Conservation (phyloP, 2,329 filamentous ascomycete genomes). For the Fusarium veterinarium region DNA sequence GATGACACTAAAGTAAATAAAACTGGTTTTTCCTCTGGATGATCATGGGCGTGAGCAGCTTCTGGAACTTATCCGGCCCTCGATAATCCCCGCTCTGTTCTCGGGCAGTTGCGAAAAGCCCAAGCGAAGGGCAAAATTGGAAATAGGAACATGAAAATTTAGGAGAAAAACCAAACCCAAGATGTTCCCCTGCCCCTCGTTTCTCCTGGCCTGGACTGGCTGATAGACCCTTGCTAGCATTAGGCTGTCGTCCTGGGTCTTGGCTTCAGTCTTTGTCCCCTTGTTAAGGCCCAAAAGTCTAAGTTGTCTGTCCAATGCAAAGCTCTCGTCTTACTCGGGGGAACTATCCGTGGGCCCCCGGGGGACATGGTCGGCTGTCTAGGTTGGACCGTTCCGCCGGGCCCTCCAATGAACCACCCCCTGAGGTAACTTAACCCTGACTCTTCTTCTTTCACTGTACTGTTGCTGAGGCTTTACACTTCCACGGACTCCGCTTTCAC, state of each 20-base stretch:
- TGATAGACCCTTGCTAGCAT: slow-evolving; percentile 16
- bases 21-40: background rate
- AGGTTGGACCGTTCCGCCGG: slow-evolving; percentile 45
- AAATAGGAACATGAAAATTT: slow-evolving; percentile 13
- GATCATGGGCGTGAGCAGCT: slow-evolving; percentile 21
- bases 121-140: slow-evolving; percentile 10
- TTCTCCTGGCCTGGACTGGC: slow-evolving; percentile 1
- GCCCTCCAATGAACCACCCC: slow-evolving; percentile 32
- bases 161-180: slow-evolving; percentile 14
- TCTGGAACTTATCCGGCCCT: slow-evolving; percentile 36
- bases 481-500: slow-evolving; percentile 18
- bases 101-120: slow-evolving; percentile 12
- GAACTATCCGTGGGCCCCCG: slow-evolving; percentile 35
- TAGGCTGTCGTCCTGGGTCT: slow-evolving; percentile 4
- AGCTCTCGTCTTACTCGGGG: slow-evolving; percentile 37
- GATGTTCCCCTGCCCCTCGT: slow-evolving; percentile 25
- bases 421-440: background rate
- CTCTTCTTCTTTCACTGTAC: background rate
- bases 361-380: slow-evolving; percentile 37
- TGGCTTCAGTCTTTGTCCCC: slow-evolving; percentile 2
- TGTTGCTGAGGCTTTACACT: slow-evolving; percentile 5
- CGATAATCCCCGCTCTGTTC: slow-evolving; percentile 27
- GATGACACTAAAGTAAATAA: background rate
- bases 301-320: slow-evolving; percentile 35
- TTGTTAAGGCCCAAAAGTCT: slow-evolving; percentile 28